Conservation (phyloP, 2,329 filamentous ascomycete species). For the Parasarocladium wereldwijsianum region DNA sequence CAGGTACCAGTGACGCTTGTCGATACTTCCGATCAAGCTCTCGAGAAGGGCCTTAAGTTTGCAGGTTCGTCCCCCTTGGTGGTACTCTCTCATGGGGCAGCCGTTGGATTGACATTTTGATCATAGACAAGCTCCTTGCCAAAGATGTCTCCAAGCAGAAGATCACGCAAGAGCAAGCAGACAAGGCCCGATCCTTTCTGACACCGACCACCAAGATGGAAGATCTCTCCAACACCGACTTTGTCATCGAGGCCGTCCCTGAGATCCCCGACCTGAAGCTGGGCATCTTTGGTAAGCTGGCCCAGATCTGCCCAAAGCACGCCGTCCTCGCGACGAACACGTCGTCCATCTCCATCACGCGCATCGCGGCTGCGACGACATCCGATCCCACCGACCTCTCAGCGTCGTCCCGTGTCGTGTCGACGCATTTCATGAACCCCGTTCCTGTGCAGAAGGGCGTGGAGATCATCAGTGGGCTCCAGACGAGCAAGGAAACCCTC, state of each 20-base stretch:
- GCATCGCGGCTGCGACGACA: constrained; percentile 78
- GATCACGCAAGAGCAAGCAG: constrained; percentile 68
- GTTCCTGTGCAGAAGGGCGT: constrained; percentile 95
- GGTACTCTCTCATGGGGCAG: no score
- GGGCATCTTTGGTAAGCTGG: constrained; percentile 72
- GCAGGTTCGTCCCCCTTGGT: constrained; percentile 40
- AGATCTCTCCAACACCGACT: constrained; percentile 70
- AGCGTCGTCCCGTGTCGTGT: constrained; percentile 75
- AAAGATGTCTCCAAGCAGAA: constrained; percentile 86
- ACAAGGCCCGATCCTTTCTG: constrained; percentile 56
- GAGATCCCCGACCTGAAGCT: constrained; percentile 82
- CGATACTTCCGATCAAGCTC: constrained; percentile 67
- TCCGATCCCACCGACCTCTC: constrained; percentile 65
- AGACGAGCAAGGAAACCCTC: constrained; percentile 73
- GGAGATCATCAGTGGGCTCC: constrained; percentile 89
- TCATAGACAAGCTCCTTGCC: constrained; percentile 70
- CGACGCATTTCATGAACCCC: constrained; percentile 99
- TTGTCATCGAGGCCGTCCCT: constrained; percentile 94
- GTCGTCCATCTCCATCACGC: constrained; percentile 95
- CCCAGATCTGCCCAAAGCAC: constrained; percentile 67
- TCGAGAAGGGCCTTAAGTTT: constrained; percentile 83
- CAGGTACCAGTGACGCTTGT: constrained; percentile 73
- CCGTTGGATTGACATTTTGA: neutral
- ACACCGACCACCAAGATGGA: constrained; percentile 59
- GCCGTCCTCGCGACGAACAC: constrained; percentile 94